phyloP scores from a whole-genome alignment of 2,329 filamentous ascomycete species.

The Calonectria naviculata region DNA sequence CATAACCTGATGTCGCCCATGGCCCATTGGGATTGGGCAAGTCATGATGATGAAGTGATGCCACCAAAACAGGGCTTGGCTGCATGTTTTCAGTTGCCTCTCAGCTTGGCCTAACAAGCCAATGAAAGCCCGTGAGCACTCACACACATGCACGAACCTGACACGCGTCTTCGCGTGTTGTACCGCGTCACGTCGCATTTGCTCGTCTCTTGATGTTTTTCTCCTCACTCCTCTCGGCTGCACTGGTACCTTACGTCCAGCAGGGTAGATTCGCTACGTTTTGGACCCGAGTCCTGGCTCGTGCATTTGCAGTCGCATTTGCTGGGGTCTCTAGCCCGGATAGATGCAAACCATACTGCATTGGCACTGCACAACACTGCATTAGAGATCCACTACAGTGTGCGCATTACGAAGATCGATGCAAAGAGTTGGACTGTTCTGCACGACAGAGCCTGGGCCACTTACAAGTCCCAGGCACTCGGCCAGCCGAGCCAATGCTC shows the following conservation, averaged over 20 bases:
- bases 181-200: slow-evolving; percentile 9
- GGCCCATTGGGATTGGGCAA: slow-evolving; percentile 27
- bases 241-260: not conserved
- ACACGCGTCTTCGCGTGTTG: slow-evolving; percentile 31
- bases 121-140: slow-evolving; percentile 31
- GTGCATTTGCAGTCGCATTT: slow-evolving; percentile 17
- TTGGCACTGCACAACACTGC: slow-evolving; percentile 40
- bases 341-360: slow-evolving; percentile 29
- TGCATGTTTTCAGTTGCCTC: slow-evolving; percentile 34
- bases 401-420: slow-evolving; percentile 40
- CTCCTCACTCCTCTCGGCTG: not conserved
- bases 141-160: slow-evolving; percentile 22
- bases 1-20: slow-evolving; percentile 27
- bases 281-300: not conserved
- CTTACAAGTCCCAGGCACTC: slow-evolving; percentile 8
- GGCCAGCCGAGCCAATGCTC: slow-evolving; percentile 10
- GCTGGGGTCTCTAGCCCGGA: slow-evolving; percentile 21
- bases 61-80: slow-evolving; percentile 33
- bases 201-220: slow-evolving; percentile 31
- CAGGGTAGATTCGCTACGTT: slow-evolving; percentile 10
- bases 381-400: slow-evolving; percentile 37
- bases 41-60: slow-evolving; percentile 28
- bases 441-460: slow-evolving; percentile 33
- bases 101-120: slow-evolving; percentile 26
- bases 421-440: slow-evolving; percentile 32